Conservation (phyloP, 2,329 filamentous ascomycete species). For the Botryotinia globosa region DNA sequence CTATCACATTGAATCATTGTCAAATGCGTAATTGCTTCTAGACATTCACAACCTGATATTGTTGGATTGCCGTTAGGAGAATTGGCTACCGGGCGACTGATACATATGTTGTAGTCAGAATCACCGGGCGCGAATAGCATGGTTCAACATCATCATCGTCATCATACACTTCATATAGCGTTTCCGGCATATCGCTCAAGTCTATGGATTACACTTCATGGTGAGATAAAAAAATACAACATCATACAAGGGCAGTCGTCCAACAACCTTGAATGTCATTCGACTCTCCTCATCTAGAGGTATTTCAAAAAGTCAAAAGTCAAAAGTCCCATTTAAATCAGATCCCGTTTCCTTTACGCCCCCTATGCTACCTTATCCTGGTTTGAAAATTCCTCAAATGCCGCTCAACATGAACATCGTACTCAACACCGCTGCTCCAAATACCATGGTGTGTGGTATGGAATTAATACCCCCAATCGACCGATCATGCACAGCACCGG, state of each 20-base stretch:
- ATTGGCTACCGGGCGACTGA: too few relatives aligned
- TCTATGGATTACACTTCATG: conserved; percentile 16
- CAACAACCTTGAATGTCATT: conserved; percentile 11
- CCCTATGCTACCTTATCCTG: conserved; percentile 27
- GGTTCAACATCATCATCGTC: conserved; percentile 1
- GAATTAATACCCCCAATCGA: conserved; percentile 56
- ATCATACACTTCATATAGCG: conserved; percentile 14
- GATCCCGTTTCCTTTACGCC: conserved; percentile 27
- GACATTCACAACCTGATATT: too few relatives aligned
- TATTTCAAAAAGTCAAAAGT: conserved; percentile 6
- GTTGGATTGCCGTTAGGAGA: too few relatives aligned
- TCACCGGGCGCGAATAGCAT: neutral
- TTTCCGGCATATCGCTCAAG: neutral
- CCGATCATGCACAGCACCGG: conserved; percentile 55
- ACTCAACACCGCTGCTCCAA: conserved; percentile 23
- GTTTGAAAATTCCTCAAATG: conserved; percentile 17
- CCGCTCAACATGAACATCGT: conserved; percentile 29
- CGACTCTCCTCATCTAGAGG: conserved; percentile 11
- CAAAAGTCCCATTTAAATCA: conserved; percentile 20
- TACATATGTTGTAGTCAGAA: neutral
- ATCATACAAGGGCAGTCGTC: neutral
- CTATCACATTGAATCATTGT: too few relatives aligned
- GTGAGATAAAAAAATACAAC: conserved; percentile 22
- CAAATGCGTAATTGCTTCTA: too few relatives aligned
- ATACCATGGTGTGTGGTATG: conserved; percentile 22